These are phyloP conservation scores for Scheffersomyces parashehatae DNA, from an alignment of 1,139 yeast genomes.

Conservation along the genomic window DNA sequence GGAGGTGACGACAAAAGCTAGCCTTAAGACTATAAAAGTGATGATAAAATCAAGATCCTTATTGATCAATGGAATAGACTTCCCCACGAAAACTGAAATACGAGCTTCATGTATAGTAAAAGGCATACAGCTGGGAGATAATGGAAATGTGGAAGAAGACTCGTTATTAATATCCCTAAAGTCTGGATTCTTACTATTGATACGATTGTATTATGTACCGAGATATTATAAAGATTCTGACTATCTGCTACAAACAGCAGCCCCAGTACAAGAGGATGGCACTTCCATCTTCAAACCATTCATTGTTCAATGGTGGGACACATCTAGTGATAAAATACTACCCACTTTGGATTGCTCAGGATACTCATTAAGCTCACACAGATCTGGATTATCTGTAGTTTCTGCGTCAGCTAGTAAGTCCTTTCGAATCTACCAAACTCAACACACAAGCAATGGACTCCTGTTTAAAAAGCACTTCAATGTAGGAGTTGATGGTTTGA, in stretches of 20 bases:
- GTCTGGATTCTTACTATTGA: slow-evolving; percentile 43
- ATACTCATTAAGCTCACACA: slow-evolving; percentile 30
- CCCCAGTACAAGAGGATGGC: slow-evolving; percentile 5
- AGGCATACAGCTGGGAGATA: slow-evolving; percentile 16
- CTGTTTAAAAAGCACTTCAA: slow-evolving; percentile 41
- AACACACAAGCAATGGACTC: slow-evolving; percentile 36
- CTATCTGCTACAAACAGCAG: slow-evolving; percentile 14
- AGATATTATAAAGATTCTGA: slow-evolving; percentile 28
- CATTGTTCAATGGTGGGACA: slow-evolving; percentile 56
- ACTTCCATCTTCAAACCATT: slow-evolving; percentile 38
- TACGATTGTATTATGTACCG: slow-evolving; percentile 38
- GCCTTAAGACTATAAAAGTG: slow-evolving; percentile 16
- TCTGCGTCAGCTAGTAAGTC: slow-evolving; percentile 38
- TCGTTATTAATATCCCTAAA: slow-evolving; percentile 40
- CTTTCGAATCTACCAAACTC: slow-evolving; percentile 40
- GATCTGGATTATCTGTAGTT: slow-evolving; percentile 40
- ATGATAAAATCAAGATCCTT: slow-evolving; percentile 40
- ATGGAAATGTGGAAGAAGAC: slow-evolving; percentile 32
- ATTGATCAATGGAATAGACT: slow-evolving; percentile 32
- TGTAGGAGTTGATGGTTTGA: slow-evolving; percentile 41
- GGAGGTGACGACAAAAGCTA: background rate
- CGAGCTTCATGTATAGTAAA: slow-evolving; percentile 37
- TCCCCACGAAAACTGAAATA: slow-evolving; percentile 34
- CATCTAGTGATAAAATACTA: slow-evolving; percentile 14
- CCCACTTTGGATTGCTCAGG: slow-evolving; percentile 39